phyloP scores from a whole-genome alignment of 345 rosid genomes.

The Populus ilicifolia region DNA sequence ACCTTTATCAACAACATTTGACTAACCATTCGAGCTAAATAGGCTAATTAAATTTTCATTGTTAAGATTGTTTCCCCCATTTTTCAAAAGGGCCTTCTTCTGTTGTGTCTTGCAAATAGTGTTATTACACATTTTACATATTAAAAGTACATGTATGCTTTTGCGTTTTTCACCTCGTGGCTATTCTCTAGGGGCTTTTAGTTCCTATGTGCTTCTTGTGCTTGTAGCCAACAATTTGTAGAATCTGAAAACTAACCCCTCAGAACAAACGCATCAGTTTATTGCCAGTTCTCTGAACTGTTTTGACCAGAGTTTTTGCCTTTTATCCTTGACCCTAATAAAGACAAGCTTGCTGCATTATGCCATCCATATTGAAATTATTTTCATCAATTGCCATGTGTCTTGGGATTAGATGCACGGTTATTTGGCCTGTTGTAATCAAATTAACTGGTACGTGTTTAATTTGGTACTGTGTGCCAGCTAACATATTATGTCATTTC shows the following conservation, averaged over 20 bases:
- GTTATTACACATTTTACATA: background rate
- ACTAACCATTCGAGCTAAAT: background rate
- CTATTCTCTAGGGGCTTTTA: background rate
- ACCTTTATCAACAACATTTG: background rate
- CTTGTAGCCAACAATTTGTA: background rate
- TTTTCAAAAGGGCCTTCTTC: background rate
- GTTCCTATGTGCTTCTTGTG: background rate
- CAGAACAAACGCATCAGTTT: background rate
- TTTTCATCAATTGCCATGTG: background rate
- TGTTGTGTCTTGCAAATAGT: background rate
- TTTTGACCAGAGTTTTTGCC: background rate
- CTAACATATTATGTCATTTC: slow-evolving; percentile 16
- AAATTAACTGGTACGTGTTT: background rate
- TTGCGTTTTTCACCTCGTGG: background rate
- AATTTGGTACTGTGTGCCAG: background rate
- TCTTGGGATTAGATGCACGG: background rate
- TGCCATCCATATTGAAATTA: background rate
- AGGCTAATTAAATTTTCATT: background rate
- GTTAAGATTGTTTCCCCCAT: background rate
- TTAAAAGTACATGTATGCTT: background rate
- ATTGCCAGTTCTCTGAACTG: background rate
- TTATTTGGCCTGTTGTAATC: background rate
- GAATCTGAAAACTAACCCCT: background rate
- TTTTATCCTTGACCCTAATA: background rate
- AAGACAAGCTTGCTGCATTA: background rate